Conservation (phyloP, 2,329 filamentous ascomycete genomes). For the Ascochyta clinopodiicola region DNA sequence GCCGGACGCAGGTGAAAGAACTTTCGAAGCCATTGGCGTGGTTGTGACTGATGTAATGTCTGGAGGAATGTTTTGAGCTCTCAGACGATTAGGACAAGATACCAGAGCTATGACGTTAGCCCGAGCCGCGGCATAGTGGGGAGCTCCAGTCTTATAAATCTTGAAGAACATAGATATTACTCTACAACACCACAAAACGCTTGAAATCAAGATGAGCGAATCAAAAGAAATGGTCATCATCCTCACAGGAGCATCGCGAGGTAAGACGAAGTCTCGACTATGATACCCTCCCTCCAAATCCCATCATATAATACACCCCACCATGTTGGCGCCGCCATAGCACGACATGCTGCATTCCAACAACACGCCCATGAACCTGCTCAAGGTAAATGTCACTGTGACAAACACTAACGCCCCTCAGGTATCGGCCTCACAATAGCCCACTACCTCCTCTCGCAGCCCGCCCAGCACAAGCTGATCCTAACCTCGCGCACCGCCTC, state of each 20-base stretch:
- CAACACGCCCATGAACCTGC: not conserved
- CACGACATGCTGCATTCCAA: not conserved
- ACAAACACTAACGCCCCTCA: conserved; percentile 28
- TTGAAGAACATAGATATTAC: not conserved
- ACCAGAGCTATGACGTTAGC: conserved; percentile 39
- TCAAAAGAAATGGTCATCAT: conserved; percentile 55
- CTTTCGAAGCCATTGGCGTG: conserved; percentile 36
- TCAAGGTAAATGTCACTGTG: not conserved
- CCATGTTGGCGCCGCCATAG: not conserved
- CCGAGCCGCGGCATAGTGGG: conserved; percentile 32
- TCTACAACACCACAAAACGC: not conserved
- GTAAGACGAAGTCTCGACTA: conserved; percentile 42
- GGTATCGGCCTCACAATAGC: conserved; percentile 68
- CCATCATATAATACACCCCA: not conserved
- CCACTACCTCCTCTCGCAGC: conserved; percentile 62
- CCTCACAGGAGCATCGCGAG: conserved; percentile 68
- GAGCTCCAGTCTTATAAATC: conserved; percentile 9
- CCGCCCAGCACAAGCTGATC: conserved; percentile 64
- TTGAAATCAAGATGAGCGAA: conserved; percentile 30
- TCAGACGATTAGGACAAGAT: conserved; percentile 12
- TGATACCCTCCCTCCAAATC: not conserved
- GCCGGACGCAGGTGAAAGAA: conserved; percentile 25
- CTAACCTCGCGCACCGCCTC: conserved; percentile 63
- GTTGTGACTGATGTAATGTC: not conserved
- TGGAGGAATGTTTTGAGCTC: conserved; percentile 14